Evolutionary conservation across 2,329 filamentous ascomycete species (phyloP), one percentile per base, ranked within the genome.

Genomic region (Gliomastix tumulicola): DNA sequence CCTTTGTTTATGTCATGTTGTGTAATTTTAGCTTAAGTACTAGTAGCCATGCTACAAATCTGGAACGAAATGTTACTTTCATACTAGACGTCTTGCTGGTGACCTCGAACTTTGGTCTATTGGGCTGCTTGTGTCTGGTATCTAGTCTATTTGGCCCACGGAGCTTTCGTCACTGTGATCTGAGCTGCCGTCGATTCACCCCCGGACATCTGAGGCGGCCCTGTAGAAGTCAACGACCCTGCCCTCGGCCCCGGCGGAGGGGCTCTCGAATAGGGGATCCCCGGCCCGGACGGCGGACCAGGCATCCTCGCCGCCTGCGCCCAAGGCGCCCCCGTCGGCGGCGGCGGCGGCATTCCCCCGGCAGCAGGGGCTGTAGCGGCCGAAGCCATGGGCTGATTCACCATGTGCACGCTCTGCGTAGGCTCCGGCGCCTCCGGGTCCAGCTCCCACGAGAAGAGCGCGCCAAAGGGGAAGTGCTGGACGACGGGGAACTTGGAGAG

Each of bases 401-500:
- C 59, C 51, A 77, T 66, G 55, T 86, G 80, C 1, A 74, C 60
- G 7, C 74, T 74, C 18, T 66, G 54, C 7, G 62, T 50, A 1
- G 71, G 69, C 2, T 56, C 46, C 2, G 59, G 47, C 2, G 82
- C 79, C 37, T 74, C 63, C 0, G 81, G 81, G 51, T 88, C 82
- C 32, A 57, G 62, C 3, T 86, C 79, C 82, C 84, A 90, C 25
- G 74, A 76, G 54, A 90, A 88, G n/a, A 92, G 64, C 6, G 80
- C 83, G 19, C 86, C 86, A 47, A 92, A 90, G 4, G 74, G 76
- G 47, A 92, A 97, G 60, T 98, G 92, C 61, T 98, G 92, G n/a
- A 98, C 88, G 4, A 98, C 92, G 4, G 92, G 92, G 54, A 96
- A 96, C 59, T 98, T 98, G 27, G 85, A 87, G 12, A 98, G 69